Percentiles rank a stretch among this genome's conserved stretches.
Conservation (phyloP, 2,329 filamentous ascomycete species). For the Calonectria hawksworthii region DNA sequence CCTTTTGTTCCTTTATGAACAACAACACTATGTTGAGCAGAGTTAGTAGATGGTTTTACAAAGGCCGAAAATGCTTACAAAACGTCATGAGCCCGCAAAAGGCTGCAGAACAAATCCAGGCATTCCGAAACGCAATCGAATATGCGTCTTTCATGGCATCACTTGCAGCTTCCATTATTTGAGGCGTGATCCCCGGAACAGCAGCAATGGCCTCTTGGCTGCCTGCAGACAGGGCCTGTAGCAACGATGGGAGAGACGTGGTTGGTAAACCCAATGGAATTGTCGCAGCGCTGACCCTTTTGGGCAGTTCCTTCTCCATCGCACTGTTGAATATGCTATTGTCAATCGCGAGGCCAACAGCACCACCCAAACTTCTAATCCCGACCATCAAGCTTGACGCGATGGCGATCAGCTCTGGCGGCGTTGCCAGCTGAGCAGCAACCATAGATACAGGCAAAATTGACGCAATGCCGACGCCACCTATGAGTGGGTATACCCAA, state of each 20-base stretch:
- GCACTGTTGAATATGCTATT: slow-evolving; percentile 1
- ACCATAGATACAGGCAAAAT: neutral
- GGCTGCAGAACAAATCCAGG: neutral
- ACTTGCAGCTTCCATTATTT: neutral
- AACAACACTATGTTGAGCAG: neutral
- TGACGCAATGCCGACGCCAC: neutral
- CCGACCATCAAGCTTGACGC: neutral
- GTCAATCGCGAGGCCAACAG: neutral
- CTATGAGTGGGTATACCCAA: neutral
- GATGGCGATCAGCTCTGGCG: neutral
- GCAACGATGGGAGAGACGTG: neutral
- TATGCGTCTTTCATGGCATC: slow-evolving; percentile 1
- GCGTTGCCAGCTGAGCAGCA: neutral
- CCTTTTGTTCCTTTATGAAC: neutral
- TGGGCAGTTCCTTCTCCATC: neutral
- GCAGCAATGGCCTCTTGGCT: neutral
- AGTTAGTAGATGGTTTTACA: neutral
- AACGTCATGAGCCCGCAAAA: neutral
- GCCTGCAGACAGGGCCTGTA: neutral
- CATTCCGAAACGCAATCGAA: neutral
- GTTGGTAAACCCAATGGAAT: neutral
- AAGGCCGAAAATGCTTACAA: neutral
- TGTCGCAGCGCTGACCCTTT: neutral
- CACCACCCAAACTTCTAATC: neutral
- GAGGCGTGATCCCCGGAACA: neutral